Evolutionary conservation across 257 asterid species (phyloP).

Genomic region (Solanum bulbocastanum): DNA sequence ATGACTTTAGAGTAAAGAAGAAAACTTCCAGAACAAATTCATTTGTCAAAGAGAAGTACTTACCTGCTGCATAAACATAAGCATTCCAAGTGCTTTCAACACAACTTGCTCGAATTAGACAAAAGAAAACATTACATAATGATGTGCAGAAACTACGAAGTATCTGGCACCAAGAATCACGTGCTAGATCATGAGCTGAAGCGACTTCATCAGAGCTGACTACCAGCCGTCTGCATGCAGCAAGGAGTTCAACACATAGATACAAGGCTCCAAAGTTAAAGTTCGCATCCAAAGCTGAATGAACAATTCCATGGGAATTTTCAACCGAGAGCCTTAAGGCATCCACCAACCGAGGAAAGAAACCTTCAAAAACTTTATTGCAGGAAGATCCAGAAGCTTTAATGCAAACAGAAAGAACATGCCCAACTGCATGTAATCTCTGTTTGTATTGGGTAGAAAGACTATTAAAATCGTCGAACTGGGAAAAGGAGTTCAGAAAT

Average conservation of each 20-base stretch:
- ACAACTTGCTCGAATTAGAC: constrained; percentile 26
- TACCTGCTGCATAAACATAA: constrained; percentile 54
- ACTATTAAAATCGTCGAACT: constrained; percentile 27
- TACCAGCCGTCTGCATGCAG: constrained; percentile 58
- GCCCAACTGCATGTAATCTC: constrained; percentile 70
- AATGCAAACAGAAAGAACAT: constrained; percentile 51
- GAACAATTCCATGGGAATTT: constrained; percentile 20
- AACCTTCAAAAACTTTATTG: constrained; percentile 56
- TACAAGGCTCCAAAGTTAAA: constrained; percentile 52
- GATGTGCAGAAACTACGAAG: constrained; percentile 36
- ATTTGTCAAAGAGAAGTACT: neutral
- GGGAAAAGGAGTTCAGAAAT: constrained; percentile 41
- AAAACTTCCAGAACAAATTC: neutral
- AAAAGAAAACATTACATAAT: constrained; percentile 36
- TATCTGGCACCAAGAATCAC: constrained; percentile 41
- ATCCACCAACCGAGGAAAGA: constrained; percentile 53
- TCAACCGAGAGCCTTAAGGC: constrained; percentile 48
- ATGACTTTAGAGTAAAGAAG: neutral
- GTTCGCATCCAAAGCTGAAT: constrained; percentile 10
- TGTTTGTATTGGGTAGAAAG: constrained; percentile 48
- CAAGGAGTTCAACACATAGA: constrained; percentile 65
- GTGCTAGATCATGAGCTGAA: constrained; percentile 16
- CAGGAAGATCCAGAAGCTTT: constrained; percentile 52
- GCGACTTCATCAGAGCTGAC: constrained; percentile 22
- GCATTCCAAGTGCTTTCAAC: constrained; percentile 31